phyloP scores from a whole-genome alignment of 306 rosid species.

The Elaeagnus macrophylla region DNA sequence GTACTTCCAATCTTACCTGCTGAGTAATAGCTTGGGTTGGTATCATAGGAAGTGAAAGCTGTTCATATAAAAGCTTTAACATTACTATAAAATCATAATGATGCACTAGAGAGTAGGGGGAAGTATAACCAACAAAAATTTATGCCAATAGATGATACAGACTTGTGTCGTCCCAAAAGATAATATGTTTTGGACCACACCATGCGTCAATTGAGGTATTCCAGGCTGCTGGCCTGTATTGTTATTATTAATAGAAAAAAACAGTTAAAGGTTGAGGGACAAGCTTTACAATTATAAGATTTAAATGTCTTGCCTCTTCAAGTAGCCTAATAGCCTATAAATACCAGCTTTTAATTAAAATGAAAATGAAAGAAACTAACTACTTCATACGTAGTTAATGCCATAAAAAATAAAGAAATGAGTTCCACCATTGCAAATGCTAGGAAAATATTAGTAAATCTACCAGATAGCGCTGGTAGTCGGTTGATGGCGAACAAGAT shows the following conservation, averaged over 20 bases:
- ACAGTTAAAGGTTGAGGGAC: slow-evolving; percentile 20
- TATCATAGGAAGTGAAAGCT: slow-evolving; percentile 52
- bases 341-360: slow-evolving; percentile 13
- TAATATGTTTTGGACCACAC: slow-evolving; percentile 41
- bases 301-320: slow-evolving; percentile 4
- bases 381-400: slow-evolving; percentile 48
- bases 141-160: slow-evolving; percentile 23
- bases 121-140: slow-evolving; percentile 11
- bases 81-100: not conserved
- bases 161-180: slow-evolving; percentile 47
- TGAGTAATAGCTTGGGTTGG: slow-evolving; percentile 85
- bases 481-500: slow-evolving; percentile 54
- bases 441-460: slow-evolving; percentile 45
- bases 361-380: slow-evolving; percentile 28
- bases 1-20: slow-evolving; percentile 36
- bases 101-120: slow-evolving; percentile 10
- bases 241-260: slow-evolving; percentile 24
- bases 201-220: slow-evolving; percentile 37
- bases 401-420: slow-evolving; percentile 53
- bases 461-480: slow-evolving; percentile 58
- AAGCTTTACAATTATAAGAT: slow-evolving; percentile 9
- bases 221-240: slow-evolving; percentile 52
- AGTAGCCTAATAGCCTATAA: slow-evolving; percentile 15
- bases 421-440: slow-evolving; percentile 51
- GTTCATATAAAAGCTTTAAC: slow-evolving; percentile 20